These are phyloP conservation scores for Phytophthora kernoviae DNA, from an alignment of 352 stramenopile species.

Conservation along the genomic window DNA sequence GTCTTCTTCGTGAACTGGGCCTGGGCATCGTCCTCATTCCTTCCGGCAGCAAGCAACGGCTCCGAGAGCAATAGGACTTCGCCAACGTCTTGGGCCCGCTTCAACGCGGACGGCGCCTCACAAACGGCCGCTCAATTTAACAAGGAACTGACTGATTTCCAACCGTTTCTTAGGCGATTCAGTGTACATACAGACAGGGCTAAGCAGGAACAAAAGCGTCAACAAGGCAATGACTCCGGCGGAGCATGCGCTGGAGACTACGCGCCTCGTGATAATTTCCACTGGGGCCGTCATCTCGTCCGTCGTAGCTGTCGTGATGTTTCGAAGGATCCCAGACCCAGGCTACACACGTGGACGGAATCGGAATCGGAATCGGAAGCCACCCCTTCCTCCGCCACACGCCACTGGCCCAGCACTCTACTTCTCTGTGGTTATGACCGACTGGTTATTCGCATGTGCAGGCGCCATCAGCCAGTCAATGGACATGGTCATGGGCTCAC, in stretches of 20 bases:
- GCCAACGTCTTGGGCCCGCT: background rate
- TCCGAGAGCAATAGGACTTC: background rate
- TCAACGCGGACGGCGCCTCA: background rate
- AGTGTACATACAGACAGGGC: background rate
- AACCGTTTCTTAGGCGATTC: background rate
- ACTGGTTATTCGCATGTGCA: slow-evolving; percentile 58
- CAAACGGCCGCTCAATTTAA: background rate
- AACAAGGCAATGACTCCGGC: slow-evolving; percentile 17
- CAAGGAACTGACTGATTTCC: background rate
- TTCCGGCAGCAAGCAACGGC: background rate
- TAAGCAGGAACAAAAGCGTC: background rate
- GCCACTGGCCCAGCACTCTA: slow-evolving; percentile 54
- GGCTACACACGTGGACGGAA: slow-evolving; percentile 14
- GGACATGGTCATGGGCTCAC: slow-evolving; percentile 53
- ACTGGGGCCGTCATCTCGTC: slow-evolving; percentile 40
- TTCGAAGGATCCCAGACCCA: slow-evolving; percentile 35
- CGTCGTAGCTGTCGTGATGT: slow-evolving; percentile 43
- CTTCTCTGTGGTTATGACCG: slow-evolving; percentile 58
- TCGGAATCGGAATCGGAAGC: slow-evolving; percentile 18
- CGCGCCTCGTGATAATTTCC: slow-evolving; percentile 46
- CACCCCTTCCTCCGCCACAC: slow-evolving; percentile 27
- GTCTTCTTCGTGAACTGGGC: slow-evolving; percentile 2
- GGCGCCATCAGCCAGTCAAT: slow-evolving; percentile 60
- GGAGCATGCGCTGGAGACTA: slow-evolving; percentile 35
- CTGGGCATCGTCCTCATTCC: background rate